A percentile compares a stretch with the other conserved stretches of the same genome.
These are phyloP conservation scores for Climacium dendroides DNA, from an alignment of 225 moss, liverwort and hornwort species.

Conservation along the genomic window DNA sequence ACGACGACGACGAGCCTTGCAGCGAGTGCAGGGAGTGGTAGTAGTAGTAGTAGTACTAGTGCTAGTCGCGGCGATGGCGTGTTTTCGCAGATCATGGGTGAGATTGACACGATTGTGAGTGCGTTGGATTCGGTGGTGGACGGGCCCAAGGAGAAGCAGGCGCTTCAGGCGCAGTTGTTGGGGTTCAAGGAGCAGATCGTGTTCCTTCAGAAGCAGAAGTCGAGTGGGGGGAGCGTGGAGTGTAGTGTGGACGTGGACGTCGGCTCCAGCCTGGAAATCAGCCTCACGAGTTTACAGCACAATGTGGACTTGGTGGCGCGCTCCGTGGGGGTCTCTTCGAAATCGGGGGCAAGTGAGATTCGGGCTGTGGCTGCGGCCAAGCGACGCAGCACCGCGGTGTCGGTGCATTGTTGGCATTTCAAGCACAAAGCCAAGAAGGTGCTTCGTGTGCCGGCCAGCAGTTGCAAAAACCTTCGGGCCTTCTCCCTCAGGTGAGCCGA, in stretches of 20 bases:
- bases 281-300: constrained; percentile 20
- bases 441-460: neutral
- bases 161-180: neutral
- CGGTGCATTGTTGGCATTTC: constrained; percentile 1
- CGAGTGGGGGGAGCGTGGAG: neutral
- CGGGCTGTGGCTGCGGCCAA: neutral
- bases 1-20: neutral
- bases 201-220: neutral
- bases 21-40: neutral
- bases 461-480: constrained; percentile 15
- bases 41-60: neutral
- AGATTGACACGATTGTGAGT: neutral
- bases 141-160: neutral
- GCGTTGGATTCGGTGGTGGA: neutral
- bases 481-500: neutral
- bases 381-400: neutral
- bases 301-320: constrained; percentile 45
- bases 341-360: neutral
- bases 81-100: neutral
- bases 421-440: constrained; percentile 23
- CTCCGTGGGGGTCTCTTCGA: constrained; percentile 15
- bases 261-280: neutral
- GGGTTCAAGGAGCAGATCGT: neutral
- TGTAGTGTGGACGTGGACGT: neutral
- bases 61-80: neutral